These are phyloP conservation scores for Psilocybe sp. DNA, from an alignment of 768 basidiomycete genomes.

Conservation along the genomic window DNA sequence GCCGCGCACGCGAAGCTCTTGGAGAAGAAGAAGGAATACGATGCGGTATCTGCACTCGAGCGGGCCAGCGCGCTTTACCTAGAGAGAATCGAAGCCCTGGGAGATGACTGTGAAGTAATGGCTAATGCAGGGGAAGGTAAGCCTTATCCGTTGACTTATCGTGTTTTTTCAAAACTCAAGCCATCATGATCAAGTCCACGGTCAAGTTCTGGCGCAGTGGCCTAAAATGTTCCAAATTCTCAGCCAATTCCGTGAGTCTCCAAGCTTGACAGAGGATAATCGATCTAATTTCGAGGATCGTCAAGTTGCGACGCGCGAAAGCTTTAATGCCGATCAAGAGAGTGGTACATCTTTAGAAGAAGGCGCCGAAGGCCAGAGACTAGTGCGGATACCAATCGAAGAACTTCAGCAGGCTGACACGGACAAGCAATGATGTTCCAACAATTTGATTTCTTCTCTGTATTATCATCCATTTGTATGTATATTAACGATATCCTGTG, in stretches of 20 bases:
- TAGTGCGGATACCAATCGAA: constrained; percentile 75
- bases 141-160: constrained; percentile 7
- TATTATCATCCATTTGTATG: not conserved
- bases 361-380: constrained; percentile 46
- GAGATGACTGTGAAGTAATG: constrained; percentile 74
- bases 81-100: constrained; percentile 64
- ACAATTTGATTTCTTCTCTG: not conserved
- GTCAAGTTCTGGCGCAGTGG: constrained; percentile 78
- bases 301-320: constrained; percentile 50
- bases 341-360: constrained; percentile 9
- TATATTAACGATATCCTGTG: not conserved
- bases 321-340: constrained; percentile 20
- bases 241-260: constrained; percentile 58
- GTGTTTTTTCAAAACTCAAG: not conserved
- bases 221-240: constrained; percentile 81
- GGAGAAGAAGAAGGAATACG: constrained; percentile 82
- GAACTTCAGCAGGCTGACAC: constrained; percentile 43
- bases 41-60: constrained; percentile 72
- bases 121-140: constrained; percentile 72
- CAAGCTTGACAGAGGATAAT: not conserved
- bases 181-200: constrained; percentile 48
- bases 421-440: constrained; percentile 12
- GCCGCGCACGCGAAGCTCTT: constrained; percentile 53
- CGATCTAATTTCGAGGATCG: not conserved
- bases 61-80: constrained; percentile 60